Conservation (phyloP, 1,284 basidiomycete species). For the Ceratobasidium sp. region DNA sequence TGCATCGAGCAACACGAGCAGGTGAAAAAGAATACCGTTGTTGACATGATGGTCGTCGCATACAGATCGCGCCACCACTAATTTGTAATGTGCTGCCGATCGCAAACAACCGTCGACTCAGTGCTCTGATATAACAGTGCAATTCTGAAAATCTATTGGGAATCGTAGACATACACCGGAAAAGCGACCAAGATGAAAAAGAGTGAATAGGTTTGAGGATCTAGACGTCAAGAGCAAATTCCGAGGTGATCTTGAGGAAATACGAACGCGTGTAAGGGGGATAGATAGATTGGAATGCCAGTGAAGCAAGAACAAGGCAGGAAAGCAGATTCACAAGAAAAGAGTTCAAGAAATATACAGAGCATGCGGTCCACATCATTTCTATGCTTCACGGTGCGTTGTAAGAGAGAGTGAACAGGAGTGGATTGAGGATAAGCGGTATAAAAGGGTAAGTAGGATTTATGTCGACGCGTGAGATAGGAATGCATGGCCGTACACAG, state of each 20-base stretch:
- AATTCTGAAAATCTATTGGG: conserved; percentile 6
- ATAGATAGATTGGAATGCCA: conserved; percentile 2
- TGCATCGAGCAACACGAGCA: no score
- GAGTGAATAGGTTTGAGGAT: neutral
- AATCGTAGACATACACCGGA: conserved; percentile 10
- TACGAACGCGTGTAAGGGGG: neutral
- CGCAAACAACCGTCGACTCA: neutral
- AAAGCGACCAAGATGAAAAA: neutral
- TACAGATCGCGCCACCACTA: no score
- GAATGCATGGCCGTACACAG: conserved; percentile 17
- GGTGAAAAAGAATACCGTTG: no score
- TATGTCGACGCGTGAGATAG: conserved; percentile 16
- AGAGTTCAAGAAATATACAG: conserved; percentile 27
- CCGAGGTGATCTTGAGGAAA: neutral
- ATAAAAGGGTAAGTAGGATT: conserved; percentile 5
- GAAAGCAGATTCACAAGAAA: neutral
- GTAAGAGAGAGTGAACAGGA: neutral
- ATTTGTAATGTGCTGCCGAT: no score
- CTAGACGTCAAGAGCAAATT: neutral
- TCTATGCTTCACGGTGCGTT: conserved; percentile 22
- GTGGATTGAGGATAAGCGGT: conserved; percentile 5
- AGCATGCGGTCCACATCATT: conserved; percentile 27
- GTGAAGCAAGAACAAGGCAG: neutral
- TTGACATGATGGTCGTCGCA: no score
- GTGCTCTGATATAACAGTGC: neutral